Evolutionary conservation across 306 rosid genomes (phyloP).

Genomic region (Quercus glauca): DNA sequence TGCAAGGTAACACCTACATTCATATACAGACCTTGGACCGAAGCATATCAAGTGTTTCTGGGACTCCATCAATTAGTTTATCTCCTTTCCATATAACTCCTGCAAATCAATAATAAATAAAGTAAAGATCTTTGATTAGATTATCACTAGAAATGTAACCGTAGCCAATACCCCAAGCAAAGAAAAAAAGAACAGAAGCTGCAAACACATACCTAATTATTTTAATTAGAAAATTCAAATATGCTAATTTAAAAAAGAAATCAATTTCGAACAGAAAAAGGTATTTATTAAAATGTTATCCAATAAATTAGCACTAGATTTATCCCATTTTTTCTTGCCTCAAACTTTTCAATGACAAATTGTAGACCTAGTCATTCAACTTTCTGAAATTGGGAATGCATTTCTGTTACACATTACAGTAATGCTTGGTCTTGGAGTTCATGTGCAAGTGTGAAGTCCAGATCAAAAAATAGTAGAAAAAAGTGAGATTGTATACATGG

Average conservation of each 20-base stretch:
- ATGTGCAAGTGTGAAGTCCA: neutral
- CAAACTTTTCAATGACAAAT: neutral
- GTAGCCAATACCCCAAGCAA: neutral
- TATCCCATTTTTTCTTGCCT: neutral
- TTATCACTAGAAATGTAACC: neutral
- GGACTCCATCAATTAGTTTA: slow-evolving; percentile 88
- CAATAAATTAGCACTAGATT: neutral
- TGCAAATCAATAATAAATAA: slow-evolving; percentile 29
- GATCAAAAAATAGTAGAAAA: neutral
- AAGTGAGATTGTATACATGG: neutral
- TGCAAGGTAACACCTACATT: slow-evolving; percentile 16
- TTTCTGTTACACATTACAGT: neutral
- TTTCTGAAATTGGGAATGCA: neutral
- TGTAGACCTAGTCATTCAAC: neutral
- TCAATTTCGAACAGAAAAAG: neutral
- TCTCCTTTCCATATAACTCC: slow-evolving; percentile 99
- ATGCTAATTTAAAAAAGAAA: neutral
- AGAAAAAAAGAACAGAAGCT: neutral
- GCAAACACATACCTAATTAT: neutral
- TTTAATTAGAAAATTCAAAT: neutral
- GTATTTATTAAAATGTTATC: neutral
- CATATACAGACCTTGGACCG: slow-evolving; percentile 73
- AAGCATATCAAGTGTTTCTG: slow-evolving; percentile 91
- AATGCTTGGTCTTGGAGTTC: neutral
- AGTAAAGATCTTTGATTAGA: neutral